These are phyloP conservation scores for Cymbopogon flexuosus DNA, from an alignment of 202 grass and related monocot species.

Conservation along the genomic window DNA sequence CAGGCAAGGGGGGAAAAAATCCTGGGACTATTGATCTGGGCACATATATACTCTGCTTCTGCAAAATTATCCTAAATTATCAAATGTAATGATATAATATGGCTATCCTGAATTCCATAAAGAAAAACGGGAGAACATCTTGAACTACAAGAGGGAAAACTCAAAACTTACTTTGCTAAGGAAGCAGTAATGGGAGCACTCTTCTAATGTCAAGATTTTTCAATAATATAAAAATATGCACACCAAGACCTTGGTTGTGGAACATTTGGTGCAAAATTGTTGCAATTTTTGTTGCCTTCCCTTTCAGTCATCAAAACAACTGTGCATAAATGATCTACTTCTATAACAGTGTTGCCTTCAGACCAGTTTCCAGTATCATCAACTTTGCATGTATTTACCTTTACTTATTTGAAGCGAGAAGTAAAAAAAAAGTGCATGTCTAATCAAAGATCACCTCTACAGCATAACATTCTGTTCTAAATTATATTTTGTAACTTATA, in stretches of 20 bases:
- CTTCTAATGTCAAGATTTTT: conserved; percentile 1
- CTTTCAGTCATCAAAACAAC: conserved; percentile 1
- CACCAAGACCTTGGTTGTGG: neutral
- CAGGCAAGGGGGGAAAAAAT: neutral
- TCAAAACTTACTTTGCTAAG: neutral
- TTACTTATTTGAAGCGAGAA: conserved; percentile 13
- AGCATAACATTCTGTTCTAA: neutral
- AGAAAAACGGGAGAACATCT: neutral
- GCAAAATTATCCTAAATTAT: conserved; percentile 2
- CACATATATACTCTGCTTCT: neutral
- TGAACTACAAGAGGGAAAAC: neutral
- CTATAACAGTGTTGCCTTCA: conserved; percentile 1
- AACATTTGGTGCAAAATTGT: neutral
- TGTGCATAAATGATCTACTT: conserved; percentile 6
- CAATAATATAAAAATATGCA: neutral
- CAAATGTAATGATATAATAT: neutral
- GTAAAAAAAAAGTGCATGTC: neutral
- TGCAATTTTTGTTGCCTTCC: neutral
- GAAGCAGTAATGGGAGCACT: neutral
- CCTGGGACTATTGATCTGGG: neutral
- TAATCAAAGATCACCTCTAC: neutral
- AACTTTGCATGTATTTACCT: neutral
- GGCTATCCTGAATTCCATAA: neutral
- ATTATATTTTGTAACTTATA: neutral
- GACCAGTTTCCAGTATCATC: neutral